Percentiles rank a stretch among this genome's conserved stretches.
Evolutionary conservation across 129 eudicot species (phyloP).

Genomic region (carrot (Daucus carota)): DNA sequence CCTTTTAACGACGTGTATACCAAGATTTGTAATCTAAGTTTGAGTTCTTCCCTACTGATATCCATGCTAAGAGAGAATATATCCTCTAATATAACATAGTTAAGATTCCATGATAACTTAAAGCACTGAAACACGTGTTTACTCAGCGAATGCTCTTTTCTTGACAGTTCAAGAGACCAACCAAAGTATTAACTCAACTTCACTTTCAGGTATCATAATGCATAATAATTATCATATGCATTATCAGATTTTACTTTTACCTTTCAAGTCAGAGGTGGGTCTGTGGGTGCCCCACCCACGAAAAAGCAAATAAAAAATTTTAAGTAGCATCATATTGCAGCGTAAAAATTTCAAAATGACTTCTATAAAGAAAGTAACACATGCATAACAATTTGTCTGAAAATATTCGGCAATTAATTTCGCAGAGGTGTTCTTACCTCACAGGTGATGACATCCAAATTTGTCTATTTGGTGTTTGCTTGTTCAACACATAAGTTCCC

Average conservation of each 20-base stretch:
- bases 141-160: not conserved
- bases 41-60: too few relatives aligned
- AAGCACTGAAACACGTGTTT: not conserved
- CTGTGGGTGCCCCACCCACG: not conserved
- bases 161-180: not conserved
- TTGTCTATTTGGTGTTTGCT: slow-evolving; percentile 96
- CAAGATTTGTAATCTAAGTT: not conserved
- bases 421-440: slow-evolving; percentile 45
- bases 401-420: not conserved
- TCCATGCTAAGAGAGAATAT: not conserved
- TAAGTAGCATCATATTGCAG: not conserved
- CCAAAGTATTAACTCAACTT: not conserved
- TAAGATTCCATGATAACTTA: not conserved
- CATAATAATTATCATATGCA: not conserved
- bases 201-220: not conserved
- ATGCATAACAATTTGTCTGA: not conserved
- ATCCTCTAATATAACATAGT: not conserved
- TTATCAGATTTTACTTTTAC: not conserved
- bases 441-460: slow-evolving; percentile 99
- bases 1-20: not conserved
- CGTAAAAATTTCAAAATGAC: not conserved
- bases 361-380: not conserved
- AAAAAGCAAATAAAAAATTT: too few relatives aligned
- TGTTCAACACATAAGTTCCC: slow-evolving; percentile 95
- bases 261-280: not conserved